Conservation (phyloP, 2,329 filamentous ascomycete species). For the Trichothecium sympodiale region DNA sequence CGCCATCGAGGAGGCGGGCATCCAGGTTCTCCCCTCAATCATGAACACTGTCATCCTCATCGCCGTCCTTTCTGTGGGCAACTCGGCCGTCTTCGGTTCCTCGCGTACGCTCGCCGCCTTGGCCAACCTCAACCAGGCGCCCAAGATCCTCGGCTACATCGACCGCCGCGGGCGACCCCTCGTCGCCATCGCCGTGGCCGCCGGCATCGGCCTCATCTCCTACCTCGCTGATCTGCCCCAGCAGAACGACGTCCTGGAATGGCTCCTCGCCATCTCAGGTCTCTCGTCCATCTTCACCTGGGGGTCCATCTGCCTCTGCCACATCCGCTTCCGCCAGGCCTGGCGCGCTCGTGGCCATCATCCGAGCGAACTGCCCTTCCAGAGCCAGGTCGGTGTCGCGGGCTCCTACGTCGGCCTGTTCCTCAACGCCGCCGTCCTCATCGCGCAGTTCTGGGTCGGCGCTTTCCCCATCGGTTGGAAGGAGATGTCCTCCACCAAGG, state of each 20-base stretch:
- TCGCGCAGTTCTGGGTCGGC: constrained; percentile 82
- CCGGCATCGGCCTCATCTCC: constrained; percentile 58
- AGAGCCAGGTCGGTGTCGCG: constrained; percentile 63
- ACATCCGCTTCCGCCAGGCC: constrained; percentile 82
- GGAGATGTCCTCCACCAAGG: constrained; percentile 27
- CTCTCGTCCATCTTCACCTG: constrained; percentile 69
- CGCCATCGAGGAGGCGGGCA: constrained; percentile 75
- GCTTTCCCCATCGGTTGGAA: constrained; percentile 59
- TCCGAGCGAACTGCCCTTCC: constrained; percentile 72
- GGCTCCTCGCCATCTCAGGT: constrained; percentile 68
- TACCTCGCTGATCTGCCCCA: constrained; percentile 60
- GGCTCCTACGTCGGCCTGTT: constrained; percentile 73
- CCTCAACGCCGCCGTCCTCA: constrained; percentile 65
- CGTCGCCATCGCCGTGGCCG: constrained; percentile 58
- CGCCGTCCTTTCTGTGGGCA: constrained; percentile 81
- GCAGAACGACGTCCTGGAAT: constrained; percentile 57
- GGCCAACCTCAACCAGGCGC: constrained; percentile 78
- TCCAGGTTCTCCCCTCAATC: constrained; percentile 68
- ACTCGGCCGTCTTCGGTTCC: constrained; percentile 83
- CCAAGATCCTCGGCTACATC: constrained; percentile 66
- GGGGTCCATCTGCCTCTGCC: constrained; percentile 76
- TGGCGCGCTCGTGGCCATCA: constrained; percentile 60
- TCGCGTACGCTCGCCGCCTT: constrained; percentile 83
- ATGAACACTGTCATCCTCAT: constrained; percentile 96
- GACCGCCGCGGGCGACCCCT: constrained; percentile 74